Percentiles rank a stretch among this genome's conserved stretches.
phyloP scores from a whole-genome alignment of 139 green algal species.

The Penium margaritaceum region DNA sequence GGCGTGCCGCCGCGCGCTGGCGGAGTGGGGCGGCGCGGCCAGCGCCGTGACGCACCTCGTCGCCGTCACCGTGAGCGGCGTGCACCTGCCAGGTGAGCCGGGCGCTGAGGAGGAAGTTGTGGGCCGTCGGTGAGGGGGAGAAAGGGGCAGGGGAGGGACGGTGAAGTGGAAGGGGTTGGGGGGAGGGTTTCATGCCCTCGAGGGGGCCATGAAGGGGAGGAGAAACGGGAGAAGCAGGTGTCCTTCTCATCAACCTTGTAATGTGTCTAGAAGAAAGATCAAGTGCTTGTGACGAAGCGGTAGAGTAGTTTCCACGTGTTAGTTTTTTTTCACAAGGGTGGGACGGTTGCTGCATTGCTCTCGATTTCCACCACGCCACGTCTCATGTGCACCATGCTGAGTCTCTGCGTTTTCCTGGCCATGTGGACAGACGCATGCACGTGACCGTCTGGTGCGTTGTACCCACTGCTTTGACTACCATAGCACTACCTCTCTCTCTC shows the following conservation, averaged over 20 bases:
- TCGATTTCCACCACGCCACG: neutral
- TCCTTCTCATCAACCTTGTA: too few species aligned
- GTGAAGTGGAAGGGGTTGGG: too few species aligned
- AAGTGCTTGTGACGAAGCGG: too few species aligned
- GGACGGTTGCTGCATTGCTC: neutral
- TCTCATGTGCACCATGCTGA: too few species aligned
- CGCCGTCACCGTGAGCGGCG: constrained; percentile 8
- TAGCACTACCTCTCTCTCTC: neutral
- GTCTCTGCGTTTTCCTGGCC: too few species aligned
- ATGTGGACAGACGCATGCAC: neutral
- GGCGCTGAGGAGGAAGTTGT: too few species aligned
- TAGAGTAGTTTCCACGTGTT: neutral
- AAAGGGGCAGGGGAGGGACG: too few species aligned
- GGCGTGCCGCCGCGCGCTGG: neutral
- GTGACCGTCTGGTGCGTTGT: neutral
- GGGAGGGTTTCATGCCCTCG: too few species aligned
- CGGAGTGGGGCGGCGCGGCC: neutral
- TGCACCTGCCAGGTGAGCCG: constrained; percentile 13
- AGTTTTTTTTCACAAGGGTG: neutral
- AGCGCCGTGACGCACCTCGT: constrained; percentile 2
- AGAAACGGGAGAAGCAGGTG: too few species aligned
- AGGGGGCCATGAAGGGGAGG: too few species aligned
- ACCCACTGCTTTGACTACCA: neutral
- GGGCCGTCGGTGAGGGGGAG: too few species aligned
- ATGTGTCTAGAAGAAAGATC: too few species aligned